Percentiles rank a stretch among this genome's conserved stretches.
These are phyloP conservation scores for Wickerhamomyces sydowiorum DNA, from an alignment of 805 yeast species.

Conservation along the genomic window DNA sequence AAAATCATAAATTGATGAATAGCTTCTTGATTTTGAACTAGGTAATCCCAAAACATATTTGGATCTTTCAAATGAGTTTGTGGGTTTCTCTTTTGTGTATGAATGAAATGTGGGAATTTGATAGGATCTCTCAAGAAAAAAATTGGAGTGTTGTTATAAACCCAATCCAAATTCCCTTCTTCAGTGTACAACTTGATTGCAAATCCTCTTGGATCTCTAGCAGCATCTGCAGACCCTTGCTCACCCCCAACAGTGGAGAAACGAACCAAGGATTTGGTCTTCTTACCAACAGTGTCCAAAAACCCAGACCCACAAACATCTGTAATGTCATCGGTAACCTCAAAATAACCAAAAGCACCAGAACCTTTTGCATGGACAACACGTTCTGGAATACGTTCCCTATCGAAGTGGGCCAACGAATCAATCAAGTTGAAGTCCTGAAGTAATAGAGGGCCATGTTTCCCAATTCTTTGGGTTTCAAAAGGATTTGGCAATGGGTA, in stretches of 20 bases:
- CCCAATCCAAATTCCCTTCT: constrained; percentile 82
- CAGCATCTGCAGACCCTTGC: constrained; percentile 73
- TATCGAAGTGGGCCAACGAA: constrained; percentile 78
- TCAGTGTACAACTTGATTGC: constrained; percentile 76
- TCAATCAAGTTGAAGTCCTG: constrained; percentile 82
- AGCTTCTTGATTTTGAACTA: constrained; percentile 65
- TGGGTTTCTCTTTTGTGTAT: constrained; percentile 85
- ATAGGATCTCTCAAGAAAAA: constrained; percentile 82
- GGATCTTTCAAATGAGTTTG: constrained; percentile 73
- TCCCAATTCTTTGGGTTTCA: constrained; percentile 69
- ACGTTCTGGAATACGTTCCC: constrained; percentile 89
- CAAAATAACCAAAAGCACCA: constrained; percentile 85
- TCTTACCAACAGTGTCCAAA: constrained; percentile 71
- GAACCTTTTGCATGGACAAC: constrained; percentile 94
- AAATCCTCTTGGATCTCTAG: constrained; percentile 86
- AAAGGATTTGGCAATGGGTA: constrained; percentile 72
- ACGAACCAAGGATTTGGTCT: constrained; percentile 65
- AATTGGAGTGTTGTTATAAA: constrained; percentile 81
- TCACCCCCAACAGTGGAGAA: constrained; percentile 90
- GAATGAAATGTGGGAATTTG: constrained; percentile 84
- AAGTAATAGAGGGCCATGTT: constrained; percentile 72
- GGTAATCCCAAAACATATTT: constrained; percentile 77
- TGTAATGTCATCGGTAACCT: constrained; percentile 79
- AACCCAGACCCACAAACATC: constrained; percentile 68
- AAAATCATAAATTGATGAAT: constrained; percentile 68